Base-by-base conservation (phyloP, 192 early-diverging fungal species). In the Coemansia furcata region DNA sequence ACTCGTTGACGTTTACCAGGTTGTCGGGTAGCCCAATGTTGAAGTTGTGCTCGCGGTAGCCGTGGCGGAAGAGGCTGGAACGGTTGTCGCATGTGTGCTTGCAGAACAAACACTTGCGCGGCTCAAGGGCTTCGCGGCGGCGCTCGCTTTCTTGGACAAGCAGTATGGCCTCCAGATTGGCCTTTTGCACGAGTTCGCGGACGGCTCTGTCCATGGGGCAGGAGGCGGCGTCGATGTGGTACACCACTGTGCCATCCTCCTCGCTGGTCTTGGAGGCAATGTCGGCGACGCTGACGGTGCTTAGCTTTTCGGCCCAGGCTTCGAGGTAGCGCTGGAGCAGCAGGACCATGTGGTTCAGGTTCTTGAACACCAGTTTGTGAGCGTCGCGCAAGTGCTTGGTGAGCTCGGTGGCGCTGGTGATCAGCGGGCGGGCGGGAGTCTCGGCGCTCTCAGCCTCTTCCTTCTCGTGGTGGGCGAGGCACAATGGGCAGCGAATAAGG, bases 101-200 rank as follows among this genome's bases (percentile, higher is more conserved):
- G 86, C 95, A 97, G 80, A 97, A 97, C n/a, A 97, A 78, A 76
- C 95, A 97, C 67, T 95, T 94, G 68, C 89, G 84, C 40, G 89
- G 85, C 43, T 73, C 58, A 32, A 82, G 87, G 1, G 91, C 86
- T 46, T 89, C 89, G 40, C 84, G 73, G 17, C 86, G 85, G 14
- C 91, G 85, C 72, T 94, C 92, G 57, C 73, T 74, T 37, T 89
- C 90, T 72, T 95, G 95, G 3, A 84, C 74, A 40, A 85, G 78
- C 54, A 95, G 75, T 55, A 95, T 87, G 58, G 90, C 87, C 32
- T 88, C 84, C 66, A 95, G 72, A 40, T 90, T 88, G 42, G 86
- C 86, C 12, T 76, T 73, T 66, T 93, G 92, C 62, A 93, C 85
- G n/a, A 80, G 78, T 30, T 90, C 89, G 33, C 94, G 85, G 50